These are phyloP conservation scores for Artemisia tridentata DNA, from an alignment of 129 eudicot species.

Conservation along the genomic window DNA sequence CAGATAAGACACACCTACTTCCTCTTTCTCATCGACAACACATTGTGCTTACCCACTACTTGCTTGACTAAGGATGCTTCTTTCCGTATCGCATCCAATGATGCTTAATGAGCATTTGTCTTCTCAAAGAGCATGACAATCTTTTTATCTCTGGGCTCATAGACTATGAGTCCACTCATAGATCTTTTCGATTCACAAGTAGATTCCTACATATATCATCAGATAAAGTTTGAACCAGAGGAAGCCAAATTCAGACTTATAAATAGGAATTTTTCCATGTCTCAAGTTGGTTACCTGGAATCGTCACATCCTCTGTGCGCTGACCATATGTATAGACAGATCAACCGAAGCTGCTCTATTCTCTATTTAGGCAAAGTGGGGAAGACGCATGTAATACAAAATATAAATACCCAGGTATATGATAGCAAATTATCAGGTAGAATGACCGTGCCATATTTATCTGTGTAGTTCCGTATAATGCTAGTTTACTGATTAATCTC, in stretches of 20 bases:
- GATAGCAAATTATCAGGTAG: conserved; percentile 59
- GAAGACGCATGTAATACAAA: too few relatives aligned
- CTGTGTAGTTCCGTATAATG: background rate
- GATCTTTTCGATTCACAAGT: conserved; percentile 55
- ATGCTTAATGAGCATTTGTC: conserved; percentile 37
- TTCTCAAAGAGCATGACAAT: conserved; percentile 51
- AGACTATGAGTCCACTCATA: conserved; percentile 7
- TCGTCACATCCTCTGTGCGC: too few relatives aligned
- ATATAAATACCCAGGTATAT: too few relatives aligned
- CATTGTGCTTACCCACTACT: conserved; percentile 45
- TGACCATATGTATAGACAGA: background rate
- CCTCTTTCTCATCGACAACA: conserved; percentile 48
- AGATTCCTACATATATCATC: conserved; percentile 48
- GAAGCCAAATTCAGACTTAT: conserved; percentile 16
- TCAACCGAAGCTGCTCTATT: too few relatives aligned
- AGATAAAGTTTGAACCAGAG: conserved; percentile 16
- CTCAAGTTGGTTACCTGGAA: too few relatives aligned
- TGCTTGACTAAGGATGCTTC: conserved; percentile 50
- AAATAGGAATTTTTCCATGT: background rate
- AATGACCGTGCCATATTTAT: background rate
- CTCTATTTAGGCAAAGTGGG: too few relatives aligned
- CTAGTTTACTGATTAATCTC: background rate
- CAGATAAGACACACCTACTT: conserved; percentile 43
- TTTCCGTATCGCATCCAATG: conserved; percentile 40
- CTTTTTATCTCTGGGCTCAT: conserved; percentile 52